These are phyloP conservation scores for Yarrowia bubula DNA, from an alignment of 805 yeast species.

Conservation along the genomic window DNA sequence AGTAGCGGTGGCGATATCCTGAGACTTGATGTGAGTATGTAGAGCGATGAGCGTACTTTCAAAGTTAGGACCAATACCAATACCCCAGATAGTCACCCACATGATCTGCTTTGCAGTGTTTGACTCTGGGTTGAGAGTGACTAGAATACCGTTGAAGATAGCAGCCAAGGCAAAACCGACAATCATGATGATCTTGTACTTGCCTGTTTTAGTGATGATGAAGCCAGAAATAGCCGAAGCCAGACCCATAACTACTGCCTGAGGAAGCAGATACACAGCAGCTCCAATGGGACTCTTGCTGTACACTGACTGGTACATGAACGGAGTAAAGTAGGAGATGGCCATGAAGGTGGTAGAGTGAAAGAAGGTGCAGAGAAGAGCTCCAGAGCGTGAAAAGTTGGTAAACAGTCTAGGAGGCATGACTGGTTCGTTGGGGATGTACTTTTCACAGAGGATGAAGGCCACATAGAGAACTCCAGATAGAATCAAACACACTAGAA, in stretches of 20 bases:
- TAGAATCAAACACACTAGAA: constrained; percentile 45
- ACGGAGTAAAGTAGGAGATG: constrained; percentile 50
- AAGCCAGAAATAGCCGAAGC: constrained; percentile 48
- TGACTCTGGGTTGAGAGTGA: constrained; percentile 45
- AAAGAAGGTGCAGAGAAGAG: constrained; percentile 36
- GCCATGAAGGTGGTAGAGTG: constrained; percentile 52
- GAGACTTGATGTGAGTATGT: constrained; percentile 50
- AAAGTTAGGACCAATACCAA: constrained; percentile 49
- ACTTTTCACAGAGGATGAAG: constrained; percentile 50
- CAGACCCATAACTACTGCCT: constrained; percentile 47
- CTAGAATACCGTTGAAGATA: constrained; percentile 46
- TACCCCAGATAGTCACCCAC: constrained; percentile 48
- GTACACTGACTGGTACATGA: constrained; percentile 49
- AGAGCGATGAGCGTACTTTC: constrained; percentile 51
- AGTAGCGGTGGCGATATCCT: constrained; percentile 52
- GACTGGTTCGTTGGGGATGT: constrained; percentile 41
- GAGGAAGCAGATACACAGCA: constrained; percentile 46
- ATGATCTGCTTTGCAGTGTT: constrained; percentile 44
- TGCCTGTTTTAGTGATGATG: constrained; percentile 44
- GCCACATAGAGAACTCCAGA: constrained; percentile 45
- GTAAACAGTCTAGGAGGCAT: constrained; percentile 44
- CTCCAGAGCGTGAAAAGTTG: constrained; percentile 14
- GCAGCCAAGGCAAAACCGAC: constrained; percentile 34
- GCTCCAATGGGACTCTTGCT: constrained; percentile 44
- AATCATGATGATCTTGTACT: constrained; percentile 45